Evolutionary conservation across 805 yeast genomes (phyloP), one percentile per base, ranked within the genome.

Genomic region (Pichia ethanolica): DNA sequence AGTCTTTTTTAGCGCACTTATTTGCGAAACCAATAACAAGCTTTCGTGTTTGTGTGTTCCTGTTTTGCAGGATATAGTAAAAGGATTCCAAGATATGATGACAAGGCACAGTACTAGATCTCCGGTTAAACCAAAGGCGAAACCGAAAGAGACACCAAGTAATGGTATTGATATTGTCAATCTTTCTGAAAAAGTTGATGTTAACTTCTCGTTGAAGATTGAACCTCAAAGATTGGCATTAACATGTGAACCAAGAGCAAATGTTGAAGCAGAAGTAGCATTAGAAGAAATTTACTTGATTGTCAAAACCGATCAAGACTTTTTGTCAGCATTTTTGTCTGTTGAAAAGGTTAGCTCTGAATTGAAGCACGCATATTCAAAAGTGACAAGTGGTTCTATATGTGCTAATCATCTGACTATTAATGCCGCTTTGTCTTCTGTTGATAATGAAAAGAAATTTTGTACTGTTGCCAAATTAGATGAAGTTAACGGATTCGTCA

Each of bases 191-290:
- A 77, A 78, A 32, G 61, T 84, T 47, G 89, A 85, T 53, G 56
- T 88, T 32, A 80, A 79, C 46, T 65, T 86, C 48, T 80, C 84
- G 0, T 54, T 90, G 7, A 71, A 75, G 39, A 75, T 90, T 46
- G 89, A 81, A 25, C 77, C 82, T 35, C 99, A 93, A 62, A 78
- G 77, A 41, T 62, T 93, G 26, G 77, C 85, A 3, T 70, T 93
- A 47, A 86, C 95, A 56, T 93, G 99, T 73, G 91, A 87, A 53
- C 99, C 99, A 1, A 83, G 83, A 14, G 98, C 98, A 0, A 89
- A 87, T 61, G 93, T 93, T 2, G 89, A 89, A 37, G 95, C 97
- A 0, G 78, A 85, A 35, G 82, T 89, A 13, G 85, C 89, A 7
- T 75, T 83, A 26, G 84, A 81, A 25, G 82, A 84, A 0, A 76